Conservation (phyloP, 2,329 filamentous ascomycete genomes). For the Exophiala sideris region DNA sequence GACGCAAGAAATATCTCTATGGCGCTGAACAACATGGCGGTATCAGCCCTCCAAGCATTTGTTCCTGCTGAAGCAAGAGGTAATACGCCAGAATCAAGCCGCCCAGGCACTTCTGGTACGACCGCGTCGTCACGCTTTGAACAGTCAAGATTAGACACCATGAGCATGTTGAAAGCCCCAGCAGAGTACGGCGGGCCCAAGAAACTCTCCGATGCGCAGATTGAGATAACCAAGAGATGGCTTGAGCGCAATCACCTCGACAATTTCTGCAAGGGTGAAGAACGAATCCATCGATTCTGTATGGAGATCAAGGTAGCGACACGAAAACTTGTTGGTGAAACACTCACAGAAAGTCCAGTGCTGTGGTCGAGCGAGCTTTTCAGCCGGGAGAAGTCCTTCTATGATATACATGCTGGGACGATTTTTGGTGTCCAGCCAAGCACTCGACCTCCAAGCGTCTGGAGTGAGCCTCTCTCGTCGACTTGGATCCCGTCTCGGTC, state of each 20-base stretch:
- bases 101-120: constrained; percentile 44
- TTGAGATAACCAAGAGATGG: constrained; percentile 80
- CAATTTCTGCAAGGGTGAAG: constrained; percentile 92
- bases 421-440: constrained; percentile 43
- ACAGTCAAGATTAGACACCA: constrained; percentile 76
- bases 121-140: constrained; percentile 62
- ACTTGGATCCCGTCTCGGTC: constrained; percentile 30
- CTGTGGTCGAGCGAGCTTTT: constrained; percentile 92
- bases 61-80: constrained; percentile 18
- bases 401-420: constrained; percentile 40
- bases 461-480: constrained; percentile 42
- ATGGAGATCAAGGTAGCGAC: constrained; percentile 86
- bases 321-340: constrained; percentile 78
- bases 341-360: constrained; percentile 77
- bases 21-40: constrained; percentile 85
- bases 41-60: constrained; percentile 40
- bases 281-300: constrained; percentile 89
- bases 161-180: constrained; percentile 79
- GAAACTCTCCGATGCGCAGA: constrained; percentile 93
- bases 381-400: constrained; percentile 59
- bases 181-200: constrained; percentile 86
- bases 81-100: constrained; percentile 32
- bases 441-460: constrained; percentile 42
- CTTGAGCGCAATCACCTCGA: constrained; percentile 76
- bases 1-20: constrained; percentile 81